phyloP scores from a whole-genome alignment of 2,329 filamentous ascomycete species.

The Neobulgaria alba region DNA sequence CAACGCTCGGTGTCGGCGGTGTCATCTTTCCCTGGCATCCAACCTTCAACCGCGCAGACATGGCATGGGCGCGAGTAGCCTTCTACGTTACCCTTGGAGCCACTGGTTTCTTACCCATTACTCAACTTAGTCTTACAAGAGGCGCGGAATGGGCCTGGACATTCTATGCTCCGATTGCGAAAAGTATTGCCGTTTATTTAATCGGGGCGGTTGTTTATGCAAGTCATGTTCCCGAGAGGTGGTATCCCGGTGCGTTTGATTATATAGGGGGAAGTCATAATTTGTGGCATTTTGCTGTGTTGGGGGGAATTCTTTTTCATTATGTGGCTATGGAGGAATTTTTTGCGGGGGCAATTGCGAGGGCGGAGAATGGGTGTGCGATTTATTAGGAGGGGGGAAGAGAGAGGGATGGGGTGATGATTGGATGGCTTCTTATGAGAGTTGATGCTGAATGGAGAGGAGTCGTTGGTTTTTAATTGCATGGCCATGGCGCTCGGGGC shows the following conservation, averaged over 20 bases:
- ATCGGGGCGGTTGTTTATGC: conserved; percentile 81
- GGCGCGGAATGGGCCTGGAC: conserved; percentile 73
- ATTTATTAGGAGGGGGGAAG: conserved; percentile 19
- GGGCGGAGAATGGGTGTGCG: conserved; percentile 38
- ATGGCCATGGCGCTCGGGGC: too few species aligned
- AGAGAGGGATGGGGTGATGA: too few species aligned
- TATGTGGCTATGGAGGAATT: conserved; percentile 95
- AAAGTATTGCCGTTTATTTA: conserved; percentile 81
- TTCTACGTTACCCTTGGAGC: conserved; percentile 84
- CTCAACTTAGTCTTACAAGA: conserved; percentile 72
- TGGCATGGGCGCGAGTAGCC: conserved; percentile 84
- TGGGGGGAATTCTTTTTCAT: conserved; percentile 95
- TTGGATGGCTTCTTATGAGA: conserved; percentile 2
- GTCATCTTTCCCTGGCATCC: conserved; percentile 95
- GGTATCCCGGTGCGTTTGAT: conserved; percentile 88
- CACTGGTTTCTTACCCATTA: conserved; percentile 81
- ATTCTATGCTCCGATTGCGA: conserved; percentile 82
- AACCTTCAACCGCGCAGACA: conserved; percentile 83
- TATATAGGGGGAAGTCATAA: conserved; percentile 95
- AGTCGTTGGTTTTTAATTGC: neutral
- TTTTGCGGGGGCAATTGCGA: conserved; percentile 68
- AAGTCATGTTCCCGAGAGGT: conserved; percentile 85
- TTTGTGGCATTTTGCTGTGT: conserved; percentile 90
- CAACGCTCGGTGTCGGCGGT: conserved; percentile 72
- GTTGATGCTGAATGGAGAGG: conserved; percentile 1